These are phyloP conservation scores for Haplosporangium sp. DNA, from an alignment of 371 early-diverging fungal species.

Conservation along the genomic window DNA sequence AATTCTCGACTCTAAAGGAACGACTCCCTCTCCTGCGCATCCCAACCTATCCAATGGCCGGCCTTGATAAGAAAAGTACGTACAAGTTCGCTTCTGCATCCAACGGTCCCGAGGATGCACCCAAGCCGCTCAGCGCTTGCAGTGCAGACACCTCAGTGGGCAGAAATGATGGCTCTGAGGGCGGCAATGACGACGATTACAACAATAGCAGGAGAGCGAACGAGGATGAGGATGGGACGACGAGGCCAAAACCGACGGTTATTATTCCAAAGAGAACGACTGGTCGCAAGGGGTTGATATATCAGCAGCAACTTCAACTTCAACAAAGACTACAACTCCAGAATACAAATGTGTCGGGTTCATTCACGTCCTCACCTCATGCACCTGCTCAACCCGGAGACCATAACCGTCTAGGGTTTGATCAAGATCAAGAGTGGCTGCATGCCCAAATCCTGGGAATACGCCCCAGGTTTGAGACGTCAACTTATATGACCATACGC, in stretches of 20 bases:
- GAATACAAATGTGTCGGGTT: not conserved
- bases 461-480: slow-evolving; percentile 33
- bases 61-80: slow-evolving; percentile 19
- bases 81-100: not conserved
- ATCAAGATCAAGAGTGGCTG: slow-evolving; percentile 5
- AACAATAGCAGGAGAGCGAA: not conserved
- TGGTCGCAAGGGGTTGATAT: slow-evolving; percentile 33
- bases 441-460: slow-evolving; percentile 19
- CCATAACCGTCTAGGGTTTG: not conserved
- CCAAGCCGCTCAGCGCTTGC: too few relatives aligned
- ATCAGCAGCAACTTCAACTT: slow-evolving; percentile 30
- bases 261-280: slow-evolving; percentile 46
- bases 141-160: slow-evolving; percentile 7
- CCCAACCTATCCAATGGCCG: slow-evolving; percentile 22
- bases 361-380: not conserved
- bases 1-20: slow-evolving; percentile 8
- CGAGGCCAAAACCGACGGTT: slow-evolving; percentile 12
- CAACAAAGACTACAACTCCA: slow-evolving; percentile 17
- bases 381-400: not conserved
- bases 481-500: slow-evolving; percentile 25
- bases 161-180: slow-evolving; percentile 1
- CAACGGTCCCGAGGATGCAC: not conserved
- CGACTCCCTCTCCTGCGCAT: slow-evolving; percentile 15
- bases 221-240: not conserved
- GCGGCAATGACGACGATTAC: not conserved